These are phyloP conservation scores for Leccinum olivaceopallidum DNA, from an alignment of 768 basidiomycete species.

Conservation along the genomic window DNA sequence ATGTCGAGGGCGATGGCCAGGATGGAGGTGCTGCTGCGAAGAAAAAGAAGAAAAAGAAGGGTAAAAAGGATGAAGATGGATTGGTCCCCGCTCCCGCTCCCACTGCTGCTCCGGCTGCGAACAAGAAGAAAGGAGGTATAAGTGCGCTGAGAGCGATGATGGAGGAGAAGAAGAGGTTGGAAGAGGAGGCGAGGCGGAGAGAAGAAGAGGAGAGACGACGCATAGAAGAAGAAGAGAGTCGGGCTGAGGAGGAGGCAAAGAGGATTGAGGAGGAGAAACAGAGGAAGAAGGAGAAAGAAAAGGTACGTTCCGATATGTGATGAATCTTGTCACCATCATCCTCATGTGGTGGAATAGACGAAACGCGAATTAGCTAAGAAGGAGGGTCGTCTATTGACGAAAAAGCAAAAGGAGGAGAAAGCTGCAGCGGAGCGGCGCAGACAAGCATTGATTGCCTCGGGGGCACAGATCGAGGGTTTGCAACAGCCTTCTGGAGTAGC, in stretches of 20 bases:
- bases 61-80: conserved; percentile 73
- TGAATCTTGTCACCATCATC: neutral
- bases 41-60: conserved; percentile 85
- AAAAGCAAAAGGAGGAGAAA: conserved; percentile 94
- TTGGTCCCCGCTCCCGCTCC: conserved; percentile 41
- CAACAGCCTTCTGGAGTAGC: conserved; percentile 53
- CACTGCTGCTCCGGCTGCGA: conserved; percentile 34
- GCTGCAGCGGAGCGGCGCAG: conserved; percentile 88
- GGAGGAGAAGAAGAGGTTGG: conserved; percentile 87
- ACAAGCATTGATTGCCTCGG: conserved; percentile 87
- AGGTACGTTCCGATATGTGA: conserved; percentile 43
- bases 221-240: conserved; percentile 89
- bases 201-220: conserved; percentile 79
- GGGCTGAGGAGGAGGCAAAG: conserved; percentile 72
- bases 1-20: conserved; percentile 68
- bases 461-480: conserved; percentile 88
- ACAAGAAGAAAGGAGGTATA: conserved; percentile 78
- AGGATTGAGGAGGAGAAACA: conserved; percentile 82
- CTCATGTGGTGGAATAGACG: conserved; percentile 47
- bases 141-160: conserved; percentile 86
- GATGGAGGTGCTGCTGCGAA: conserved; percentile 54
- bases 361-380: conserved; percentile 91
- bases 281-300: conserved; percentile 85
- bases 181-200: conserved; percentile 73
- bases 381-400: conserved; percentile 93